Conservation (phyloP, 2,329 filamentous ascomycete species). For the Cordyceps cicadae region DNA sequence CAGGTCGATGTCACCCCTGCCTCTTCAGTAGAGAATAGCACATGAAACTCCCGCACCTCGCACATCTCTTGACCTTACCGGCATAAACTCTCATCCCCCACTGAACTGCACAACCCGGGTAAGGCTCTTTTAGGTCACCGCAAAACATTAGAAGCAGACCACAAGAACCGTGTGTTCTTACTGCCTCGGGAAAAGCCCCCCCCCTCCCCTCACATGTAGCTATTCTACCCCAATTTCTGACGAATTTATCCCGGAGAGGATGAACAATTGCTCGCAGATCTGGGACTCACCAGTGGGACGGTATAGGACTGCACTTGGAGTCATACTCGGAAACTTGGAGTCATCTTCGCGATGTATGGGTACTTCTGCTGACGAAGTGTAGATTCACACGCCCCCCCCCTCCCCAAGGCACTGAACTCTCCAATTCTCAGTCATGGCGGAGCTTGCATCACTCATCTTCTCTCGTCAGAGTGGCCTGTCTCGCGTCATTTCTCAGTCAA, state of each 20-base stretch:
- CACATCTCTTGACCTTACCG: background rate
- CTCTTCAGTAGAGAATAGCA: background rate
- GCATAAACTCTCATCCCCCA: background rate
- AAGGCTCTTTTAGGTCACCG: background rate
- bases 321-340: background rate
- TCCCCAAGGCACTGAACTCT: background rate
- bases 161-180: background rate
- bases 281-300: background rate
- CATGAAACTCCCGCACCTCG: background rate
- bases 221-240: background rate
- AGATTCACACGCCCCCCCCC: background rate
- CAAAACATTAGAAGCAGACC: background rate
- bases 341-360: background rate
- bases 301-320: slow-evolving; percentile 2
- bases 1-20: background rate
- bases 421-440: background rate
- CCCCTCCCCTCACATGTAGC: background rate
- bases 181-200: background rate
- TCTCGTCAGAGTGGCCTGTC: background rate
- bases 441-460: background rate
- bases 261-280: background rate
- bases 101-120: background rate
- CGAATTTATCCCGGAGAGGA: slow-evolving; percentile 5
- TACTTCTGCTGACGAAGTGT: background rate
- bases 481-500: background rate